A percentile compares a stretch with the other conserved stretches of the same genome.
These are phyloP conservation scores for Afroboletus lepidellus DNA, from an alignment of 1,284 basidiomycete species.

Conservation along the genomic window DNA sequence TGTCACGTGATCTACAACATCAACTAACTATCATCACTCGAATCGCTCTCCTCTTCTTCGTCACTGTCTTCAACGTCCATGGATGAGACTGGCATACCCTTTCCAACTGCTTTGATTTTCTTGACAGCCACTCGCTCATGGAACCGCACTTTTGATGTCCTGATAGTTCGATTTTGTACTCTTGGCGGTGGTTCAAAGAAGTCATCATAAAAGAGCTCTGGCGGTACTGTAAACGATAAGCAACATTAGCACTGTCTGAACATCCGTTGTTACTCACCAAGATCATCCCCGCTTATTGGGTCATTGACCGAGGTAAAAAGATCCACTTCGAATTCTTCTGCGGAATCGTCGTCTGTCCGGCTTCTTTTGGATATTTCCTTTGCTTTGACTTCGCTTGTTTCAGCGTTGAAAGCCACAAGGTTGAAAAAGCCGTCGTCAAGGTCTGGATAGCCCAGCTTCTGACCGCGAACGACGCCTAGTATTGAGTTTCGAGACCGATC, in stretches of 20 bases:
- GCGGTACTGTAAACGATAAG: conserved; percentile 4
- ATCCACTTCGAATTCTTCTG: conserved; percentile 57
- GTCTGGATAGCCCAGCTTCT: conserved; percentile 44
- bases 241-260: neutral
- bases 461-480: conserved; percentile 33
- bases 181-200: conserved; percentile 64
- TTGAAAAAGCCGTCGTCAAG: conserved; percentile 96
- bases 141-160: conserved; percentile 63
- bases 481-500: conserved; percentile 20
- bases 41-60: conserved; percentile 34
- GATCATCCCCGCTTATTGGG: conserved; percentile 35
- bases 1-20: conserved; percentile 18
- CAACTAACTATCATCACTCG: neutral
- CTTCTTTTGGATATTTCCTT: conserved; percentile 59
- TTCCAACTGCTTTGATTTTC: conserved; percentile 69
- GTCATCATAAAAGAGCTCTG: conserved; percentile 67
- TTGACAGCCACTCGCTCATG: conserved; percentile 79
- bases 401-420: conserved; percentile 84
- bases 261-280: conserved; percentile 37
- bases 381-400: conserved; percentile 81
- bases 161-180: conserved; percentile 19
- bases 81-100: conserved; percentile 49
- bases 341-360: conserved; percentile 54
- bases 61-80: conserved; percentile 41
- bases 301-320: conserved; percentile 67